Evolutionary conservation across 78 protist genomes (phyloP), one percentile per base, ranked within the genome.

Genomic region (Planoprotostelium fungivorum): DNA sequence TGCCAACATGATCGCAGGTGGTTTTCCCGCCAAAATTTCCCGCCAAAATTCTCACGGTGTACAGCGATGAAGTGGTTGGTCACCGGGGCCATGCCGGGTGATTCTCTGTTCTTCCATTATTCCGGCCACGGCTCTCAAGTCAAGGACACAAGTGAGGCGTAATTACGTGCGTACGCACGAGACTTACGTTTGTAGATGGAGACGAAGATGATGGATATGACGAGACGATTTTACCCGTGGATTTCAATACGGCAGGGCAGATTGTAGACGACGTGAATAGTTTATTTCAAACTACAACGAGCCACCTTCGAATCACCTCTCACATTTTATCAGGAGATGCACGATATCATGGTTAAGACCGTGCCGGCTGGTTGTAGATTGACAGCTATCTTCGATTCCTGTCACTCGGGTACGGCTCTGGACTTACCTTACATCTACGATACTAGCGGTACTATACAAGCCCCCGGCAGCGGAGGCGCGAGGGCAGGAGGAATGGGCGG

Each of bases 201-300:
- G 94, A 91, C 90, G 94, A 91, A 90, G 36, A 9, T 34, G 94
- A 91, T 83, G 94, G 94, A 36, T 36, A 28, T 34, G 94, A 91
- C 83, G 94, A 91, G 88, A 38, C 88, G 73, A 38, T 91, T 84
- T 0, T 88, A 28, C 94, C 94, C 39, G 85, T 83, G 38, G 91
- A 88, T 73, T 88, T 16, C 86, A n/a, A 35, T 25, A 31, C 0
- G 39, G 88, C 83, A 1, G 94, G 87, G 88, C 86, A 87, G 86
- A 87, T 86, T 23, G 87, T 86, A 1, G 93, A 86, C 38, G 89
- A 87, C 34, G 28, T 38, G 84, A 87, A 9, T n/a, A n/a, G n/a
- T n/a, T n/a, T n/a, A n/a, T n/a, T n/a, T n/a, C n/a, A 51, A 25
- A 51, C 73, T 51, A 5, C 73, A n/a, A n/a, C 36, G 84, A 29